phyloP scores from a whole-genome alignment of 2,329 filamentous ascomycete genomes.

The Colletotrichum agaves region DNA sequence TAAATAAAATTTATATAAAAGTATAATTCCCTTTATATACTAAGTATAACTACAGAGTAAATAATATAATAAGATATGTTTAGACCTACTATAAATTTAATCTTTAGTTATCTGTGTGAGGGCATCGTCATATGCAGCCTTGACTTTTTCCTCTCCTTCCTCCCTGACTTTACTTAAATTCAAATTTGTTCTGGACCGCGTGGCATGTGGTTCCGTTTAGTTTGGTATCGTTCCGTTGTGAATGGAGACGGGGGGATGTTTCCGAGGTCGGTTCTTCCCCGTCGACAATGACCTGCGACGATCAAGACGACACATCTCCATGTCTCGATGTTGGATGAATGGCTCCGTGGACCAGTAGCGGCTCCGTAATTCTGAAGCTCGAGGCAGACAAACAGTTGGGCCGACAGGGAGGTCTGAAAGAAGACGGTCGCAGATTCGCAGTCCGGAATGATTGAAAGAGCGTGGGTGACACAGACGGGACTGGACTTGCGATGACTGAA shows the following conservation, averaged over 20 bases:
- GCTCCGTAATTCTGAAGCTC: constrained; percentile 25
- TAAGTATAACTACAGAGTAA: too few relatives aligned
- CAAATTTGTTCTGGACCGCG: constrained; percentile 19
- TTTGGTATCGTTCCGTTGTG: constrained; percentile 22
- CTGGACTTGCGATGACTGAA: neutral
- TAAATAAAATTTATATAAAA: too few relatives aligned
- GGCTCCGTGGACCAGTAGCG: constrained; percentile 15
- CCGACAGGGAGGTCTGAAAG: neutral
- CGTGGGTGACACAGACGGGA: too few relatives aligned
- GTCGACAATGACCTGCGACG: constrained; percentile 20
- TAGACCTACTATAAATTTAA: constrained; percentile 18
- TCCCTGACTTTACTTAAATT: constrained; percentile 11
- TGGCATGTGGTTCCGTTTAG: constrained; percentile 23
- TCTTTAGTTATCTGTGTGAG: constrained; percentile 9
- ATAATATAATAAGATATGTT: too few relatives aligned
- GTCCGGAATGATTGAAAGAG: neutral
- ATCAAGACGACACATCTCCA: constrained; percentile 35
- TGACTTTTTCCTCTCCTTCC: neutral
- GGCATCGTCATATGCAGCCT: constrained; percentile 28
- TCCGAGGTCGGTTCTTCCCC: constrained; percentile 9
- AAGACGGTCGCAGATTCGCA: neutral
- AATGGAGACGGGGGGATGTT: constrained; percentile 21
- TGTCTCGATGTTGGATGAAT: constrained; percentile 20
- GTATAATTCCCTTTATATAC: too few relatives aligned
- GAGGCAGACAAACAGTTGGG: constrained; percentile 10